Evolutionary conservation across 306 rosid species (phyloP).

Genomic region (Prunus fruticosa): DNA sequence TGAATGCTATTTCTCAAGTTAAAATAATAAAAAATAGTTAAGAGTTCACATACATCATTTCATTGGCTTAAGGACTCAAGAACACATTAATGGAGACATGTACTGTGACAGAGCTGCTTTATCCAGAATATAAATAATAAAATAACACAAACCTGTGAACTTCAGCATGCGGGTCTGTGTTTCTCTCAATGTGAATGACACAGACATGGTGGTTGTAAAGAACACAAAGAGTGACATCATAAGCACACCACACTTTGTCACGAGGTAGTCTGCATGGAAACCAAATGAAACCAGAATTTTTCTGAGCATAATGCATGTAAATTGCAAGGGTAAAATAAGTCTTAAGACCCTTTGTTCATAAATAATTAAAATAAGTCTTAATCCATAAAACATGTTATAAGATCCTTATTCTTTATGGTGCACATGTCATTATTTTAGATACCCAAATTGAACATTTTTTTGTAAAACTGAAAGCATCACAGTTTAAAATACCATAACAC

Average conservation of each 20-base stretch:
- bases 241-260: conserved; percentile 96
- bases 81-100: neutral
- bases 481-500: neutral
- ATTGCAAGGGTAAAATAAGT: neutral
- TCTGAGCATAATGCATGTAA: neutral
- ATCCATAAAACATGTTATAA: neutral
- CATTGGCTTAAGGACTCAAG: neutral
- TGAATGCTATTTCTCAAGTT: neutral
- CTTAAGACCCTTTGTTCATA: neutral
- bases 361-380: neutral
- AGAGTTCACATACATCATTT: neutral
- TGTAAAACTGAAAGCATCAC: neutral
- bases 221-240: conserved; percentile 98
- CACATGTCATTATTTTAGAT: neutral
- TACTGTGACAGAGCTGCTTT: neutral
- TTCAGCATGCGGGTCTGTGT: conserved; percentile 99
- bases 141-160: conserved; percentile 70
- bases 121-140: conserved; percentile 1
- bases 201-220: conserved; percentile 98
- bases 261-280: conserved; percentile 83
- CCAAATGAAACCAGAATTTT: conserved; percentile 2
- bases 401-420: neutral
- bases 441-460: neutral
- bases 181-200: conserved; percentile 96
- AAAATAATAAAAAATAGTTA: neutral